Evolutionary conservation across 768 basidiomycete species (phyloP).

Genomic region (Tulasnella sp.): DNA sequence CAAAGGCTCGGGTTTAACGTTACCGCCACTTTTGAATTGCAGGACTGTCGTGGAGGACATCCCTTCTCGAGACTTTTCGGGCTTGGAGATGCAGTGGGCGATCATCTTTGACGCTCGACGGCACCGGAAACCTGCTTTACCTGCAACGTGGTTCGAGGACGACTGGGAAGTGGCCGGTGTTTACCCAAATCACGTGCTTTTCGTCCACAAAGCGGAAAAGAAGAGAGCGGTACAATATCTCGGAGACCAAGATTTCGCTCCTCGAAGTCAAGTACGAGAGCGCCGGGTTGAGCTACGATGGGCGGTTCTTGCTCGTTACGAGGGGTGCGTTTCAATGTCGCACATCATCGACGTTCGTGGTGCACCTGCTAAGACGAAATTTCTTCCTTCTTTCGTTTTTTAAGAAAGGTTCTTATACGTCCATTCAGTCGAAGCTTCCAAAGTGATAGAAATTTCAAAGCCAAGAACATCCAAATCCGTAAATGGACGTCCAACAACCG

Average conservation of each 20-base stretch:
- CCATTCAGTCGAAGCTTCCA: neutral
- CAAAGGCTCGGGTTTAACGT: neutral
- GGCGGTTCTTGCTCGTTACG: too few species aligned
- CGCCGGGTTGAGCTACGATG: too few species aligned
- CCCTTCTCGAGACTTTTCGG: neutral
- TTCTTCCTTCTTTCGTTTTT: too few species aligned
- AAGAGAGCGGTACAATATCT: too few species aligned
- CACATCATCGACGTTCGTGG: too few species aligned
- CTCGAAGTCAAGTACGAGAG: too few species aligned
- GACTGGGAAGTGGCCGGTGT: too few species aligned
- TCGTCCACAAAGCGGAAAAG: too few species aligned
- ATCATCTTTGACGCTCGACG: neutral
- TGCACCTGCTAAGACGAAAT: too few species aligned
- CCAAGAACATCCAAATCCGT: neutral
- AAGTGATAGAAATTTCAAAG: neutral
- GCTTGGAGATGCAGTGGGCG: neutral
- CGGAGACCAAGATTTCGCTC: too few species aligned
- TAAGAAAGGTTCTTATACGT: neutral
- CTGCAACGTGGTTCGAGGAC: neutral
- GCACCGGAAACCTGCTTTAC: neutral
- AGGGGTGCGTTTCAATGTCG: too few species aligned
- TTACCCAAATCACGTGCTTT: too few species aligned
- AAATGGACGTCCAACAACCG: slow-evolving; percentile 1
- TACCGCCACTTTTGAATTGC: neutral
- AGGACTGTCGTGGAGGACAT: neutral